Conservation (phyloP, 2,329 filamentous ascomycete genomes). For the Xylariomycetidae sp. region DNA sequence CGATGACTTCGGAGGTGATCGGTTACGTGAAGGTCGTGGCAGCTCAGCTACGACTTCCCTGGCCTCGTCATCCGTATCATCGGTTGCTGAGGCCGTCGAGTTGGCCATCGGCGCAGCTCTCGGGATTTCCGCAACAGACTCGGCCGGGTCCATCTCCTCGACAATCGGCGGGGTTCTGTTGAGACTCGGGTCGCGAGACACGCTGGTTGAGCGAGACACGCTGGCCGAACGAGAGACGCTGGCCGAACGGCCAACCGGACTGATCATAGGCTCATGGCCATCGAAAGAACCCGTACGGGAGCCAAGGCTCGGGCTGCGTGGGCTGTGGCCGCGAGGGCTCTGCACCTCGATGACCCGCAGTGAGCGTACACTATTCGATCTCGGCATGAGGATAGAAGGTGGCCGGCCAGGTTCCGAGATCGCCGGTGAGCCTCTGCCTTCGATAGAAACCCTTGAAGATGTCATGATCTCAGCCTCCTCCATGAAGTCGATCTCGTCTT, state of each 20-base stretch:
- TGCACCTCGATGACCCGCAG: constrained; percentile 53
- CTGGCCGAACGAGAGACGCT: constrained; percentile 36
- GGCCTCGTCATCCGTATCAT: no score
- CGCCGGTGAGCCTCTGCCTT: constrained; percentile 44
- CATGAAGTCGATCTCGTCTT: constrained; percentile 47
- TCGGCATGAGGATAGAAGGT: constrained; percentile 30
- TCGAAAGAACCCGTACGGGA: constrained; percentile 46
- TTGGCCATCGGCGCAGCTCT: constrained; percentile 5
- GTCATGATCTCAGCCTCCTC: constrained; percentile 55
- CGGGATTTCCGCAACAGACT: constrained; percentile 1
- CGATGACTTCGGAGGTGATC: constrained; percentile 11
- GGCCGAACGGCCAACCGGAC: constrained; percentile 26
- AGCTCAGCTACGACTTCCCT: no score
- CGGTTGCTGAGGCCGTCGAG: no score
- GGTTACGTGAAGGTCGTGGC: constrained; percentile 15
- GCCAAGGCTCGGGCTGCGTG: constrained; percentile 41
- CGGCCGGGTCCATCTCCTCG: constrained; percentile 33
- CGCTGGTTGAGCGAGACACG: constrained; percentile 33
- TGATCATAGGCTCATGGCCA: constrained; percentile 31
- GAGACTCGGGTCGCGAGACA: constrained; percentile 35
- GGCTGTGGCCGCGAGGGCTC: constrained; percentile 45
- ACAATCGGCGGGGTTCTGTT: constrained; percentile 33
- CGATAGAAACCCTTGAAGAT: constrained; percentile 49
- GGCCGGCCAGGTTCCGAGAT: constrained; percentile 40
- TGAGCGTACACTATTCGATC: constrained; percentile 46